Base-by-base conservation (phyloP, 2,329 filamentous ascomycete species). In the Cercospora sojina region DNA sequence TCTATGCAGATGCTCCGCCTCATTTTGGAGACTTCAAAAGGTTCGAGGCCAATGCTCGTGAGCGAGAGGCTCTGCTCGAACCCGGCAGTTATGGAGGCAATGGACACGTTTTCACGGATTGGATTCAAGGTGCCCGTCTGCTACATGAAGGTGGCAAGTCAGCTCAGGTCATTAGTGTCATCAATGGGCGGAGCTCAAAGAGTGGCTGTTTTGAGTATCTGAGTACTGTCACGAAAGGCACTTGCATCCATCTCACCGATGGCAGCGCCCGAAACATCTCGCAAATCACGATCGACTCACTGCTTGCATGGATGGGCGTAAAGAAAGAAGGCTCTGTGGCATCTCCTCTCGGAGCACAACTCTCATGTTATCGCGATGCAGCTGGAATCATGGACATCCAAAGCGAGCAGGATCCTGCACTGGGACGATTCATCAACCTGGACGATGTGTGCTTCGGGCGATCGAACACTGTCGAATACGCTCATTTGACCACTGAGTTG, bases 271-370 rank as follows among this genome's bases (percentile, higher is more conserved):
- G 67, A 10, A 65, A 49, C 23, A 69, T 67, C 27, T 69, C 65
- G 27, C 62, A 69, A 38, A 58, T 62, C 27, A 67, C 62, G 5
- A 56, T 68, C 12, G 62, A 69, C 31, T 35, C 66, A 8, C 57
- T 69, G 1, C 31, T 67, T 32, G 51, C 67, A 25, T 69, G 67
- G 67, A 69, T 69, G 65, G 62, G 59, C 5, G 57, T 67, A 6
- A 64, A 59, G 55, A 69, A 69, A 23, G 59, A 56, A 27, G 65
- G 61, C 13, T 35, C 51, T 16, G 31, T 27, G 25, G 32, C 18
- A 12, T 23, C 43, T 38, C 9, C 20, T 25, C 49, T 64, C 10
- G 47, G 13, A 25, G 61, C 56, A 13, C 25, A 25, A 13, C 23
- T 67, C 20, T 64, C 62, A 12, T 31, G 23, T n/a, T 67, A 67